These are phyloP conservation scores for Conringia planisiliqua DNA, from an alignment of 345 rosid species.

Conservation along the genomic window DNA sequence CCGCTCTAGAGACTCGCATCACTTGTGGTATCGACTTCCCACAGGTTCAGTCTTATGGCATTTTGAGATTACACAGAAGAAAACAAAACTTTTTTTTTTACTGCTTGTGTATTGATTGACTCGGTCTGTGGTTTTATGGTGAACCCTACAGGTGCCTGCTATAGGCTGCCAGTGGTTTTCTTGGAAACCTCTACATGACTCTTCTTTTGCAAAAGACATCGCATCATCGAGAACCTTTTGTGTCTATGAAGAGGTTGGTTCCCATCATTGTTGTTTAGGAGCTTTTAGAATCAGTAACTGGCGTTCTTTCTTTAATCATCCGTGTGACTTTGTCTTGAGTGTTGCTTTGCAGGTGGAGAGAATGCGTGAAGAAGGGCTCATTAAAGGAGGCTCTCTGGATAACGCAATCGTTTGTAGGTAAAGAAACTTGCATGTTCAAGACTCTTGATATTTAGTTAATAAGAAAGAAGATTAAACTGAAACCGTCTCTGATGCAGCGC, in stretches of 20 bases:
- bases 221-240: conserved; percentile 82
- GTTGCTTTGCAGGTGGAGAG: conserved; percentile 57
- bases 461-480: background rate
- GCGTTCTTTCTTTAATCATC: background rate
- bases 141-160: conserved; percentile 47
- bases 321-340: background rate
- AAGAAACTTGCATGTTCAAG: conserved; percentile 17
- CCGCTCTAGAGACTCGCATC: conserved; percentile 53
- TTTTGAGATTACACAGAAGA: background rate
- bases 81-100: background rate
- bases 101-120: background rate
- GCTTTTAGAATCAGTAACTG: background rate
- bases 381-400: conserved; percentile 80
- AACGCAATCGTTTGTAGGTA: conserved; percentile 91
- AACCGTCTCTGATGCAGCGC: conserved; percentile 36
- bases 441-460: background rate
- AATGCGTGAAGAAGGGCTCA: conserved; percentile 67
- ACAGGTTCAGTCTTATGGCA: conserved; percentile 40
- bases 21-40: conserved; percentile 82
- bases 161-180: conserved; percentile 88
- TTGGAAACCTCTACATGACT: conserved; percentile 41
- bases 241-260: conserved; percentile 69
- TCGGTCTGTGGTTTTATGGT: conserved; percentile 1
- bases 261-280: background rate
- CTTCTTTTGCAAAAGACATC: conserved; percentile 48